These are phyloP conservation scores for Fagopyrum esculentum DNA, from an alignment of 148 eudicot species.

Conservation along the genomic window DNA sequence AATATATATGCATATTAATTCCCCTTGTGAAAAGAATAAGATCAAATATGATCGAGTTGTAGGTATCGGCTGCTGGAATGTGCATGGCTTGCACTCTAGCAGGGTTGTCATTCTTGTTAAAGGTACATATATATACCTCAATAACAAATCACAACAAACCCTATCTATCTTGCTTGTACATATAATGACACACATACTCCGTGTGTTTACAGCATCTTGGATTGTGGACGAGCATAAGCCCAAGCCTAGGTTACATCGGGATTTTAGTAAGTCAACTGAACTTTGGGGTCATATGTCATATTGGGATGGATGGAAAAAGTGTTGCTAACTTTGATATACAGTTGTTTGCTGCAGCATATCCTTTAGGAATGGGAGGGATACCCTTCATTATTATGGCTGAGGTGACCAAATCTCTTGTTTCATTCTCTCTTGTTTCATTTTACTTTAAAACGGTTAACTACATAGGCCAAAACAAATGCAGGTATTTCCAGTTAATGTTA, in stretches of 20 bases:
- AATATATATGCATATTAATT: neutral
- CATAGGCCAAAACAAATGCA: neutral
- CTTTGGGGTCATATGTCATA: neutral
- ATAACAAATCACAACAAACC: too few species aligned
- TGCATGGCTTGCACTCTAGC: constrained; percentile 6
- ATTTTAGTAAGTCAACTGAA: constrained; percentile 10
- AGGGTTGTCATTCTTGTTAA: constrained; percentile 16
- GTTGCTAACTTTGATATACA: neutral
- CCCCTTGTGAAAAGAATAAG: too few species aligned
- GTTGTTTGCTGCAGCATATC: constrained; percentile 19
- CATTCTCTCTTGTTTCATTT: too few species aligned
- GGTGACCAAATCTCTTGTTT: too few species aligned
- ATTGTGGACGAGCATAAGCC: constrained; percentile 17
- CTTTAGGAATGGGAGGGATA: constrained; percentile 29
- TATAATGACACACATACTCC: too few species aligned
- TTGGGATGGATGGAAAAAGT: neutral
- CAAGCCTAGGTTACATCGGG: constrained; percentile 21
- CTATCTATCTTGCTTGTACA: too few species aligned
- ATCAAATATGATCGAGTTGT: neutral
- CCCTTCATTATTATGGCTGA: constrained; percentile 19
- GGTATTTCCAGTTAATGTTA: neutral
- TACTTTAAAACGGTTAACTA: too few species aligned
- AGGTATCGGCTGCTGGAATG: constrained; percentile 14
- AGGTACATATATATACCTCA: neutral
- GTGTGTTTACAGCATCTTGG: constrained; percentile 12